phyloP scores from a whole-genome alignment of 108 stramenopile genomes.

The Aurantiochytrium sp. region DNA sequence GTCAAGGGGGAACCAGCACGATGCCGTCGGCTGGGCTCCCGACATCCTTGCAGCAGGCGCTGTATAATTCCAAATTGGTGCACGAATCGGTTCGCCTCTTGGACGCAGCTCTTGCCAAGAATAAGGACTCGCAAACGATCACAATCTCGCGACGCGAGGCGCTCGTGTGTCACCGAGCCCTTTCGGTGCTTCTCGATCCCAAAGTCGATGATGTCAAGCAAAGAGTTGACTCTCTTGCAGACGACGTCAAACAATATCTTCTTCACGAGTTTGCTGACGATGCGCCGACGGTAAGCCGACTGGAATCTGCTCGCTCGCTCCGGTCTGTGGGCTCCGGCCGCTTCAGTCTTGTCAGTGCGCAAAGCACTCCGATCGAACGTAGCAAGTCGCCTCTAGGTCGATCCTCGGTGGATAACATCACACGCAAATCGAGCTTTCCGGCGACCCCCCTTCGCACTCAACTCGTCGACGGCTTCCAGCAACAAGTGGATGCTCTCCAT shows the following conservation, averaged over 20 bases:
- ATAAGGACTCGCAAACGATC: neutral
- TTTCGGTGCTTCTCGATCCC: neutral
- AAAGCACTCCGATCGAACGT: neutral
- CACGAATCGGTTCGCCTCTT: neutral
- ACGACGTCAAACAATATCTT: constrained; percentile 3
- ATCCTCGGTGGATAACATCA: too few relatives aligned
- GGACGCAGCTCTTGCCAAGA: neutral
- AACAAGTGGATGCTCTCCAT: neutral
- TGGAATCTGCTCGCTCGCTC: neutral
- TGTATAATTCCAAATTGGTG: neutral
- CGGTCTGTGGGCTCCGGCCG: neutral
- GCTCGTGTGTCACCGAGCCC: neutral
- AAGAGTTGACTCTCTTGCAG: neutral
- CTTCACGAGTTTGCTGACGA: neutral
- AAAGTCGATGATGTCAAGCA: neutral
- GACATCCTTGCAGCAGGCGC: neutral
- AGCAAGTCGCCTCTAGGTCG: too few relatives aligned
- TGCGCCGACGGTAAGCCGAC: neutral
- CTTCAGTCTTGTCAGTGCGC: neutral
- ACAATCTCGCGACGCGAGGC: neutral
- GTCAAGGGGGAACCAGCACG: too few relatives aligned
- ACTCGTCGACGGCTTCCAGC: neutral
- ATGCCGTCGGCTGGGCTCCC: too few relatives aligned
- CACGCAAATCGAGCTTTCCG: neutral
- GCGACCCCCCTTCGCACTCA: neutral